A percentile compares a stretch with the other conserved stretches of the same genome.
Conservation (phyloP, 1,139 yeast species). For the Debaryomyces coudertii region DNA sequence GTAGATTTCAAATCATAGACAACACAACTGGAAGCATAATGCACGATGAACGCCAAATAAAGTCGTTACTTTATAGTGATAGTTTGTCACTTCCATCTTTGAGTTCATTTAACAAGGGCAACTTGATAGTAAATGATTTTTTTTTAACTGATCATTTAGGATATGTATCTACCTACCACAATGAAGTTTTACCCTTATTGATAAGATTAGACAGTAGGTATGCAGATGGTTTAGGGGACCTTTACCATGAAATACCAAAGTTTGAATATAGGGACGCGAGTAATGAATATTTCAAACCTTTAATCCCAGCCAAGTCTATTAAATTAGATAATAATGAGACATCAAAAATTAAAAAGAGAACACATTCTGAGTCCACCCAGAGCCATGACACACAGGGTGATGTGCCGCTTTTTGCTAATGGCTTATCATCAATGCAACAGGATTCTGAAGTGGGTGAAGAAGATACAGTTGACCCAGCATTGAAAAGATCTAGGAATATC, state of each 20-base stretch:
- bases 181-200: slow-evolving; percentile 40
- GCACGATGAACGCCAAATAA: slow-evolving; percentile 36
- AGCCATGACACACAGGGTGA: slow-evolving; percentile 11
- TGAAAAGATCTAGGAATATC: slow-evolving; percentile 27
- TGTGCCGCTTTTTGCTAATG: slow-evolving; percentile 15
- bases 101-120: slow-evolving; percentile 36
- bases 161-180: slow-evolving; percentile 45
- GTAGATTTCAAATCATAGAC: slow-evolving; percentile 39
- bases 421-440: slow-evolving; percentile 9
- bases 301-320: slow-evolving; percentile 26
- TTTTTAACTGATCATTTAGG: slow-evolving; percentile 39
- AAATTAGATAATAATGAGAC: slow-evolving; percentile 12
- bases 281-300: slow-evolving; percentile 33
- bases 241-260: slow-evolving; percentile 36
- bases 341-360: slow-evolving; percentile 19
- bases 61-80: slow-evolving; percentile 37
- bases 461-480: slow-evolving; percentile 35
- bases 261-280: slow-evolving; percentile 39
- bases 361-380: not conserved
- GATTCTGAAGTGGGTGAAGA: slow-evolving; percentile 19
- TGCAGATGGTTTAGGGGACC: slow-evolving; percentile 34
- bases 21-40: slow-evolving; percentile 28
- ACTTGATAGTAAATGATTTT: slow-evolving; percentile 41
- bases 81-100: slow-evolving; percentile 37
- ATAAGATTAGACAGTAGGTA: slow-evolving; percentile 33